Base-by-base conservation (phyloP, 352 stramenopile genomes). In the Pythium dissimile region DNA sequence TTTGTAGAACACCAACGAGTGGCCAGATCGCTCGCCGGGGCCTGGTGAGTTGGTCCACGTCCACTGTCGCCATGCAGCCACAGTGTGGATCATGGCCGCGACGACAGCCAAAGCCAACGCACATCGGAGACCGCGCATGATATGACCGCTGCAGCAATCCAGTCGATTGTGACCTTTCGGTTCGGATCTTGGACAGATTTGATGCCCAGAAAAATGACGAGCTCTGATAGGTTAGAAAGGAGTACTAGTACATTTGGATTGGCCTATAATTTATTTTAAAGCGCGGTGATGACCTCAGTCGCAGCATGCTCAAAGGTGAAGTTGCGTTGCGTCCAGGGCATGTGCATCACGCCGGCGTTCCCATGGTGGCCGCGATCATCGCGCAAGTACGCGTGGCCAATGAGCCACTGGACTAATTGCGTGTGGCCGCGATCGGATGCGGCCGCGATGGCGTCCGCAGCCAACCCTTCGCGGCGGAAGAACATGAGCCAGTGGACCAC, bases 1-100 rank as follows among this genome's bases (percentile, higher is more conserved):
- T 42, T 78, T 80, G 54, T 90, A 93, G 43, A 97, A 67, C n/a
- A 86, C 75, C 5, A 97, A 60, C 6, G 89, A 95, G 63, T 98
- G 92, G 5, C 93, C 90, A 44, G 83, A 69, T 18, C 93, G 72
- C 30, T 73, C 79, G 16, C 75, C 74, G 0, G 93, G 93, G 5
- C 86, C 89, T 5, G 63, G 43, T 26, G 69, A 77, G 26, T 44
- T 55, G 1, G 59, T 46, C 73, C 83, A 97, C 16, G 77, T 84
- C 91, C 91, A 97, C 66, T 95, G 67, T 27, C 87, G 75, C 91
- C 89, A 97, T 12, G 66, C 80, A 10, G 16, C 10, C 21, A 11
- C 37, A n/a, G n/a, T n/a, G n/a, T n/a, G n/a, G n/a, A n/a, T n/a
- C n/a, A n/a, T n/a, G n/a, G n/a, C n/a, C n/a, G n/a, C n/a, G n/a